Evolutionary conservation across 2,329 filamentous ascomycete species (phyloP).

Genomic region (Clarireedia hainanense): DNA sequence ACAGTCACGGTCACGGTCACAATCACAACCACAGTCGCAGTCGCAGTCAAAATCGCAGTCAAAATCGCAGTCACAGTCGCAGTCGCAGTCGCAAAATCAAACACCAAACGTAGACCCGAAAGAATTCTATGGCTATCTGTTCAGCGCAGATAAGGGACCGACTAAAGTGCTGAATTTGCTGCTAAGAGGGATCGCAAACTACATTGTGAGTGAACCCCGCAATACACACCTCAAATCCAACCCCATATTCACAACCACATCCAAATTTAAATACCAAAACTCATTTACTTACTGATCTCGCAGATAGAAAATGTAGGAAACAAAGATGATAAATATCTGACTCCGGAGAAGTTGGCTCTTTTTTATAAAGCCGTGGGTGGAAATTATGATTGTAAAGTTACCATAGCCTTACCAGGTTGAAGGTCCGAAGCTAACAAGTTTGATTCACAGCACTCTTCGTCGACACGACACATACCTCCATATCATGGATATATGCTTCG

Average conservation of each 20-base stretch:
- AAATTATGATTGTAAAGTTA: conserved; percentile 56
- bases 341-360: conserved; percentile 62
- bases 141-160: conserved; percentile 58
- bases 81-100: conserved; percentile 8
- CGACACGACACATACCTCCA: conserved; percentile 60
- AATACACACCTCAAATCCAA: not conserved
- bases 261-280: too few relatives aligned
- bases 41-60: too few relatives aligned
- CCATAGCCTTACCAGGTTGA: not conserved
- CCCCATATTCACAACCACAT: not conserved
- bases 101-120: conserved; percentile 22
- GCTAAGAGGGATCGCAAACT: conserved; percentile 56
- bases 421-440: conserved; percentile 13
- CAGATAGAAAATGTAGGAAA: conserved; percentile 54
- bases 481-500: conserved; percentile 89
- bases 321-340: conserved; percentile 44
- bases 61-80: too few relatives aligned
- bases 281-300: conserved; percentile 13
- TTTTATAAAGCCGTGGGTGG: conserved; percentile 71
- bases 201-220: conserved; percentile 53
- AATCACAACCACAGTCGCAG: too few relatives aligned
- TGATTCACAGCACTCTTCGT: conserved; percentile 59
- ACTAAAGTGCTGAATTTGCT: conserved; percentile 60
- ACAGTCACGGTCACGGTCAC: too few relatives aligned
- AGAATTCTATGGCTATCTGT: conserved; percentile 56